Evolutionary conservation across 768 basidiomycete genomes (phyloP).

Genomic region (Tulasnella sp.): DNA sequence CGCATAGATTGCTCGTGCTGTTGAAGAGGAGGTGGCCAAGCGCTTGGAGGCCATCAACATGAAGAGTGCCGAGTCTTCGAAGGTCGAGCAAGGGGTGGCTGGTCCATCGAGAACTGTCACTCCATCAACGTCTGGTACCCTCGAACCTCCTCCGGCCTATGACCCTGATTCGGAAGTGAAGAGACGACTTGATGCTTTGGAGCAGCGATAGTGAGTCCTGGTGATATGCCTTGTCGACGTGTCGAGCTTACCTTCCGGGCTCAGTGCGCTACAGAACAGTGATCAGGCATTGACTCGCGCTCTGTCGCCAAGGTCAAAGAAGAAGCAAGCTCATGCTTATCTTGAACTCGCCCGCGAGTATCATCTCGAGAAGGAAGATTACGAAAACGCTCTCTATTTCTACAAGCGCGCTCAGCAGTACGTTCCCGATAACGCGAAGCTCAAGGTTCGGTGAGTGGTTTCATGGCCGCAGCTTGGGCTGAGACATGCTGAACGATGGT

Average conservation of each 20-base stretch:
- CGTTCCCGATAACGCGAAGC: conserved; percentile 74
- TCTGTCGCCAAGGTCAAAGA: conserved; percentile 59
- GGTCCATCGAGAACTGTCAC: conserved; percentile 9
- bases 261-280: conserved; percentile 48
- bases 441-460: conserved; percentile 77
- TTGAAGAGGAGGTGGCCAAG: conserved; percentile 60
- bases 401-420: conserved; percentile 73
- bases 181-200: conserved; percentile 51
- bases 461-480: conserved; percentile 30
- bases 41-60: conserved; percentile 40
- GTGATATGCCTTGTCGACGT: not conserved
- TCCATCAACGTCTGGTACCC: conserved; percentile 42
- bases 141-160: conserved; percentile 49
- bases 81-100: conserved; percentile 18
- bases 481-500: not conserved
- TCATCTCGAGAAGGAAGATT: conserved; percentile 77
- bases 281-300: conserved; percentile 49
- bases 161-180: conserved; percentile 60
- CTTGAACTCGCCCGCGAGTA: conserved; percentile 71
- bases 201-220: conserved; percentile 53
- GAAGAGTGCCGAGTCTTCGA: no score
- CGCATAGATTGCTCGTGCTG: conserved; percentile 53
- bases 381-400: conserved; percentile 66
- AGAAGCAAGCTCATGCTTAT: conserved; percentile 72
- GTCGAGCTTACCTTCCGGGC: not conserved